Evolutionary conservation across 2,329 filamentous ascomycete species (phyloP).

Genomic region (Penicillium sp.): DNA sequence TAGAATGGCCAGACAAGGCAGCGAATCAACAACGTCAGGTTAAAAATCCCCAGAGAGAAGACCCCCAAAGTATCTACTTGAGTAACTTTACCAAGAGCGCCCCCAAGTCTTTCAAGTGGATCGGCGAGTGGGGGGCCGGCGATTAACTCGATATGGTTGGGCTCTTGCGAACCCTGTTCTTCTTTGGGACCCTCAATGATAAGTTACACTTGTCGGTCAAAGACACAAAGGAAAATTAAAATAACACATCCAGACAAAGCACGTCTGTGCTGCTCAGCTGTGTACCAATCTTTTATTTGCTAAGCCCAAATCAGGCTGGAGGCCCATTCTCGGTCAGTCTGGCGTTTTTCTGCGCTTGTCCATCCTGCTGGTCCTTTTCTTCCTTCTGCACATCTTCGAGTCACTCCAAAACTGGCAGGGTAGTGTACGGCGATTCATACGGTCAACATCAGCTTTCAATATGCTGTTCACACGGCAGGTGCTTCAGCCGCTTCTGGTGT

Average conservation of each 20-base stretch:
- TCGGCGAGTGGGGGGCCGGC: background rate
- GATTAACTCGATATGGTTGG: background rate
- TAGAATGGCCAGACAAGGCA: too few relatives aligned
- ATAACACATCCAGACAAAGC: background rate
- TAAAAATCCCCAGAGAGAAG: too few relatives aligned
- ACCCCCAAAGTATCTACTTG: background rate
- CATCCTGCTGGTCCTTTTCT: background rate
- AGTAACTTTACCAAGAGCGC: background rate
- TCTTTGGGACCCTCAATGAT: background rate
- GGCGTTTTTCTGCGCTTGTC: background rate
- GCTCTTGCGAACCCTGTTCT: background rate
- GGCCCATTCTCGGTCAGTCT: background rate
- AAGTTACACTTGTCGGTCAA: background rate
- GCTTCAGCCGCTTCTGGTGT: slow-evolving; percentile 5
- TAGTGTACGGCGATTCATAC: background rate
- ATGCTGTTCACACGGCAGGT: slow-evolving; percentile 10
- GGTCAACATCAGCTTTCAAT: background rate
- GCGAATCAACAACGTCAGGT: background rate
- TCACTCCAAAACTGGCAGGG: background rate
- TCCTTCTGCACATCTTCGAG: background rate
- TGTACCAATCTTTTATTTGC: background rate
- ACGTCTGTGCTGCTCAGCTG: background rate
- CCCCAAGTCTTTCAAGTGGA: background rate
- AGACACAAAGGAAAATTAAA: background rate
- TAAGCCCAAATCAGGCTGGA: background rate